phyloP scores from a whole-genome alignment of 1,284 basidiomycete species.

The Hypsizygus ulmarius region DNA sequence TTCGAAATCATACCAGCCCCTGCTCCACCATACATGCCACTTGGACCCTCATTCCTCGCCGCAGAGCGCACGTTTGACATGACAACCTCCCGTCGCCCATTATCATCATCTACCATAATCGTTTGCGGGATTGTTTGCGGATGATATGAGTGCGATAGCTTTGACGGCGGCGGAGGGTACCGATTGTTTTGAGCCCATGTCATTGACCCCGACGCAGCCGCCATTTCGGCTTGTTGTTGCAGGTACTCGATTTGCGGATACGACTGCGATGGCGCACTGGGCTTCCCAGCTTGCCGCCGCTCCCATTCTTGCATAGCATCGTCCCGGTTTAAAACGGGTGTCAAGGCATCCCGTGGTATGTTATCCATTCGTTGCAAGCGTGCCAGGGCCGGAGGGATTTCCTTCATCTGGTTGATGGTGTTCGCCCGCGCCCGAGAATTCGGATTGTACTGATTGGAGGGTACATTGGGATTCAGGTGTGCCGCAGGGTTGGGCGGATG shows the following conservation, averaged over 20 bases:
- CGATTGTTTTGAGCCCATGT: slow-evolving; percentile 48
- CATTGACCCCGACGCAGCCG: slow-evolving; percentile 55
- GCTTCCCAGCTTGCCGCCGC: slow-evolving; percentile 70
- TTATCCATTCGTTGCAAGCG: slow-evolving; percentile 86
- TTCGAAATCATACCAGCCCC: slow-evolving; percentile 58
- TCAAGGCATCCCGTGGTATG: slow-evolving; percentile 81
- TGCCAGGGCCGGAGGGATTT: slow-evolving; percentile 88
- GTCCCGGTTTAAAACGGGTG: slow-evolving; percentile 86
- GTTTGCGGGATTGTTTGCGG: slow-evolving; percentile 55
- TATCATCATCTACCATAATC: slow-evolving; percentile 61
- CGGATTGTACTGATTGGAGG: slow-evolving; percentile 69
- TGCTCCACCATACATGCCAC: slow-evolving; percentile 48
- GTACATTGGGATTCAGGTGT: slow-evolving; percentile 53
- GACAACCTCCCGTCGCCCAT: slow-evolving; percentile 59
- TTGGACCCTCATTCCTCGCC: slow-evolving; percentile 37
- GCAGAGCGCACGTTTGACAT: slow-evolving; percentile 73
- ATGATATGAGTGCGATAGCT: slow-evolving; percentile 68
- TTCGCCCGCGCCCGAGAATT: slow-evolving; percentile 74
- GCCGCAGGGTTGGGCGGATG: slow-evolving; percentile 21
- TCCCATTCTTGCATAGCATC: slow-evolving; percentile 92
- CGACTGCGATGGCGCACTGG: slow-evolving; percentile 55
- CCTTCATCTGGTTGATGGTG: slow-evolving; percentile 88
- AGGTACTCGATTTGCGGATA: slow-evolving; percentile 88
- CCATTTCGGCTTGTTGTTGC: slow-evolving; percentile 89
- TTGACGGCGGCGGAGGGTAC: slow-evolving; percentile 65